Base-by-base conservation (phyloP, 345 rosid species). In the Xanthoceras sorbifolium region DNA sequence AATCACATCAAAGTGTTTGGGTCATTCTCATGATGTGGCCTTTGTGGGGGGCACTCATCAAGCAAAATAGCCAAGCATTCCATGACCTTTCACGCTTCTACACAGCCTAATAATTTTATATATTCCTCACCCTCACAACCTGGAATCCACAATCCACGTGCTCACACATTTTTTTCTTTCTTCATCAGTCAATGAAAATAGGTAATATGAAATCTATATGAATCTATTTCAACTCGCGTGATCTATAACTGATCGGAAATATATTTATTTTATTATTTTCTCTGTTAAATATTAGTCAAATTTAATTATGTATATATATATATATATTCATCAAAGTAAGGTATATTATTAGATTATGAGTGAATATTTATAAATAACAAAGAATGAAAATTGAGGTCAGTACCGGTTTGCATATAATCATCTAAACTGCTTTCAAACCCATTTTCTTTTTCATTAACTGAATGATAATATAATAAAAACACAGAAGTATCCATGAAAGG, bases 111-210 rank as follows among this genome's bases (percentile, higher is more conserved):
- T 65, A 36, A 38, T 34, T 29, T 23, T 12, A 63, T 29, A 5
- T 12, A 46, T 14, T 14, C 67, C 66, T 22, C 67, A 63, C 67
- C 6, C 67, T 15, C 67, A 29, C 70, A n/a, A 22, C 29, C 70
- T 38, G 70, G 70, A 66, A 40, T 66, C 70, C 52, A 66, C 70
- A 9, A 34, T 34, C 42, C 46, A 64, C 44, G 20, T 64, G 67
- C 22, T 2, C 0, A 60, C 64, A 60, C 26, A 60, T n/a, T n/a
- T n/a, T n/a, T n/a, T n/a, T n/a, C 2, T 25, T 25, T 23, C 40
- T 36, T 36, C 40, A 36, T 7, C 4, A 36, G 40, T 36, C 5
- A 36, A 5, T 5, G 40, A 36, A 36, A 5, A 36, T 36, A 36
- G 0, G 0, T 36, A 36, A n/a, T n/a, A n/a, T n/a, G n/a, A n/a